These are phyloP conservation scores for Kuraishia hungarica DNA, from an alignment of 805 yeast species.

Conservation along the genomic window DNA sequence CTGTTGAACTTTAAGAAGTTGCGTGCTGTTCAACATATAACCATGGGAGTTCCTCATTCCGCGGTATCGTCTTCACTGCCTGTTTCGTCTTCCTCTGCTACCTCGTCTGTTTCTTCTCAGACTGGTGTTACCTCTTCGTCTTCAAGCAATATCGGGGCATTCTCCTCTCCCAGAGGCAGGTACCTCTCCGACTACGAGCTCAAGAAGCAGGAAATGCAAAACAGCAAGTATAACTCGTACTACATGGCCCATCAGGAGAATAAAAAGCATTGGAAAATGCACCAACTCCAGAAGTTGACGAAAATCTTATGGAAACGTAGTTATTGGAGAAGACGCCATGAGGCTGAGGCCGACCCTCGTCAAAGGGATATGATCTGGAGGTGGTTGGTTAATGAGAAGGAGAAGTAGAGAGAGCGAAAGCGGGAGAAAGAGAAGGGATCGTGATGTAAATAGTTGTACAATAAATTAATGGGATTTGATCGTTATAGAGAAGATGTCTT, in stretches of 20 bases:
- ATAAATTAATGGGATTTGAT: not conserved
- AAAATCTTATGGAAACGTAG: not conserved
- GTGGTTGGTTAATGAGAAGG: constrained; percentile 42
- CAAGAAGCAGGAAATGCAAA: not conserved
- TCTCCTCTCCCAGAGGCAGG: not conserved
- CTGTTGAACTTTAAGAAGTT: constrained; percentile 47
- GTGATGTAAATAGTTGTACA: not conserved
- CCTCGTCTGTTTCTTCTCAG: not conserved
- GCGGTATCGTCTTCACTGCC: not conserved
- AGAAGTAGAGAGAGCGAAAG: constrained; percentile 10
- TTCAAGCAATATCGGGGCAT: no score
- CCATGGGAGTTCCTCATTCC: constrained; percentile 38
- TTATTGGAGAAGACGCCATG: constrained; percentile 4
- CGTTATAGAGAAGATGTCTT: no score
- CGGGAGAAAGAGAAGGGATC: no score
- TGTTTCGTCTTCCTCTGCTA: not conserved
- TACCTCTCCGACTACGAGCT: not conserved
- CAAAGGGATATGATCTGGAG: constrained; percentile 44
- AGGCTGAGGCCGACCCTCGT: constrained; percentile 16
- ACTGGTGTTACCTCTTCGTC: not conserved
- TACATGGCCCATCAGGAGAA: not conserved
- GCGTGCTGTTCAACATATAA: constrained; percentile 54
- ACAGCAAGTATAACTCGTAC: not conserved
- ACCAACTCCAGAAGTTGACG: not conserved
- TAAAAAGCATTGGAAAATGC: not conserved